These are phyloP conservation scores for Serendipita sp. DNA, from an alignment of 768 basidiomycete species.

Conservation along the genomic window DNA sequence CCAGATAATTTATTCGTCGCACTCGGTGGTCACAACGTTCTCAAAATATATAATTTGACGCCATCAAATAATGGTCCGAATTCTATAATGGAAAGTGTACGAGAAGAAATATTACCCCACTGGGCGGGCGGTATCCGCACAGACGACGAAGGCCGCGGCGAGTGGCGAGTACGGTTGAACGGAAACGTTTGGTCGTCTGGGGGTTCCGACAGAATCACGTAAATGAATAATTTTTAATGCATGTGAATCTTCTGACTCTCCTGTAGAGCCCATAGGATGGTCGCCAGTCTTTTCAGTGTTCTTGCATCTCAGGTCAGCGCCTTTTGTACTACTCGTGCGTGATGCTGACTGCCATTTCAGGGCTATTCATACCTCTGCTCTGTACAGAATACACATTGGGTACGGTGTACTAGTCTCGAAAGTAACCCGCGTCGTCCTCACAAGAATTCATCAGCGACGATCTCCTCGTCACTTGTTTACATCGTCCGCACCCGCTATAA, in stretches of 20 bases:
- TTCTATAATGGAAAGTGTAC: neutral
- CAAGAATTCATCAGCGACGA: neutral
- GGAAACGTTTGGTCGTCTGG: neutral
- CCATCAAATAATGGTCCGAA: neutral
- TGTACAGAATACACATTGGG: slow-evolving; percentile 1
- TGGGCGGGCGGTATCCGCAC: neutral
- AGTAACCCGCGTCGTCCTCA: no score
- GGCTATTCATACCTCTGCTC: neutral
- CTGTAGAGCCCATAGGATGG: neutral
- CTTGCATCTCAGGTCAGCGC: neutral
- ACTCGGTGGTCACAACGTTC: neutral
- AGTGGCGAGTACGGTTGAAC: neutral
- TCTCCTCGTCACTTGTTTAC: slow-evolving; percentile 1
- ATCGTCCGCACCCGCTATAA: neutral
- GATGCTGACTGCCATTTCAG: neutral
- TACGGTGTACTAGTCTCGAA: no score
- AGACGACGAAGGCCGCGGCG: neutral
- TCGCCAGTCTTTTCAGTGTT: neutral
- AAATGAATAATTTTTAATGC: neutral
- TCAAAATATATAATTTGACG: slow-evolving; percentile 1
- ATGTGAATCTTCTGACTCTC: neutral
- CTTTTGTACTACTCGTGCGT: neutral
- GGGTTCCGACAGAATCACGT: neutral
- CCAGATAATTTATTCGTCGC: slow-evolving; percentile 3
- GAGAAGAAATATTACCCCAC: neutral